Base-by-base conservation (phyloP, 2,329 filamentous ascomycete species). In the Teratosphaeria nubilosa region DNA sequence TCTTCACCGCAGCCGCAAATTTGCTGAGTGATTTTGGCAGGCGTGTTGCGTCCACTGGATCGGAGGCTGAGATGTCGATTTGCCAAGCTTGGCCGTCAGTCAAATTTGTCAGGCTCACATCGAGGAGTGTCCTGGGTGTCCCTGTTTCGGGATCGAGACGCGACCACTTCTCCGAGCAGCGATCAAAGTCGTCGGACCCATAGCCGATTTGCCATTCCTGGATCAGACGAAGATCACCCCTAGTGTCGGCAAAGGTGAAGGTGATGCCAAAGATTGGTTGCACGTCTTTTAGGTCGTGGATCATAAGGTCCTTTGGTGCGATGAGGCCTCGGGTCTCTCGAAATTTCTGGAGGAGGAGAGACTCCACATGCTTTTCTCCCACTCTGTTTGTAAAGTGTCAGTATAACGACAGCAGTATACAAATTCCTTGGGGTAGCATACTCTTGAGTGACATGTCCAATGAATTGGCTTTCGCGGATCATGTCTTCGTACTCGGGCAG, bases 401-500 rank as follows among this genome's bases (percentile, higher is more conserved):
- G 27, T 25, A 30, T 20, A 22, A 16, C 27, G 22, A 25, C 20
- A 30, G 51, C 30, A 53, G 5, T 53, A 14, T n/a, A 30, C n/a
- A 7, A 56, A n/a, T 32, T 22, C 6, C 32, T 55, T 20, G 51
- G 1, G 10, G 16, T 24, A 7, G 58, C 68, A 64, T 63, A 72
- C 71, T 72, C 70, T 60, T 69, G 60, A 2, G 70, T 72, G 5
- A 70, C 64, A 13, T 58, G 59, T 14, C 60, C 70, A 31, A 34
- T 58, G 54, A 72, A 70, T 53, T 69, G 66, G 9, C 68, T 63
- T 31, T 66, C 59, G n/a, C 59, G 30, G 2, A 69, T 60, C 66
- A 73, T 72, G 10, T 59, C 60, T 34, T 65, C 59, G 51, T 72
- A 74, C 1, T 72, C 68, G 9, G 63, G 58, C 10, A 73, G 60